phyloP scores from a whole-genome alignment of 108 stramenopile species.

The Stephanodiscus minutulus region DNA sequence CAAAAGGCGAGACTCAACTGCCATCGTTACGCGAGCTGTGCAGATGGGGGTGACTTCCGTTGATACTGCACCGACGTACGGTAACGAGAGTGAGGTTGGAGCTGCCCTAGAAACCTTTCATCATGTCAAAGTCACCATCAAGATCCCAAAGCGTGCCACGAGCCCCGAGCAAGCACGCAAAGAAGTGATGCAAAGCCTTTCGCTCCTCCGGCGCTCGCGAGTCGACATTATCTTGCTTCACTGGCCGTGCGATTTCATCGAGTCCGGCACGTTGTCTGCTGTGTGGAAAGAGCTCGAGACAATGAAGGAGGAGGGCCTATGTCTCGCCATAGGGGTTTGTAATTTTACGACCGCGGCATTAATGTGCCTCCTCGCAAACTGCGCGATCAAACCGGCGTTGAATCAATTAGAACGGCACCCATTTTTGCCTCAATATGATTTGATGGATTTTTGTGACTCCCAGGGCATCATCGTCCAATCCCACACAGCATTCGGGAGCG shows the following conservation, averaged over 20 bases:
- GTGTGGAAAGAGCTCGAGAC: constrained; percentile 77
- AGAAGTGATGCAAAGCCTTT: constrained; percentile 55
- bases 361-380: constrained; percentile 49
- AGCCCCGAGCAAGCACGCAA: constrained; percentile 56
- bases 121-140: constrained; percentile 54
- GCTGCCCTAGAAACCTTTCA: constrained; percentile 25
- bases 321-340: constrained; percentile 70
- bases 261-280: constrained; percentile 48
- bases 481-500: constrained; percentile 64
- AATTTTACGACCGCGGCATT: constrained; percentile 72
- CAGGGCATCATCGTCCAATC: constrained; percentile 67
- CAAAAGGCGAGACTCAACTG: constrained; percentile 39
- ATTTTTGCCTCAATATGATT: constrained; percentile 60
- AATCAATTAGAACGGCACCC: constrained; percentile 91
- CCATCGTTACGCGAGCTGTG: constrained; percentile 45
- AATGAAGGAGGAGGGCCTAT: constrained; percentile 52
- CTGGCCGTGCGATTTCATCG: constrained; percentile 79
- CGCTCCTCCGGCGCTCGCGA: constrained; percentile 26
- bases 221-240: constrained; percentile 78
- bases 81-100: constrained; percentile 72
- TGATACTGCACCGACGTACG: constrained; percentile 88
- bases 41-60: constrained; percentile 52
- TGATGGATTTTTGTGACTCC: constrained; percentile 69
- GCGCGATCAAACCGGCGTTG: constrained; percentile 58
- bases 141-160: constrained; percentile 73